These are phyloP conservation scores for Penicillium taxi DNA, from an alignment of 495 filamentous ascomycete genomes.

Conservation along the genomic window DNA sequence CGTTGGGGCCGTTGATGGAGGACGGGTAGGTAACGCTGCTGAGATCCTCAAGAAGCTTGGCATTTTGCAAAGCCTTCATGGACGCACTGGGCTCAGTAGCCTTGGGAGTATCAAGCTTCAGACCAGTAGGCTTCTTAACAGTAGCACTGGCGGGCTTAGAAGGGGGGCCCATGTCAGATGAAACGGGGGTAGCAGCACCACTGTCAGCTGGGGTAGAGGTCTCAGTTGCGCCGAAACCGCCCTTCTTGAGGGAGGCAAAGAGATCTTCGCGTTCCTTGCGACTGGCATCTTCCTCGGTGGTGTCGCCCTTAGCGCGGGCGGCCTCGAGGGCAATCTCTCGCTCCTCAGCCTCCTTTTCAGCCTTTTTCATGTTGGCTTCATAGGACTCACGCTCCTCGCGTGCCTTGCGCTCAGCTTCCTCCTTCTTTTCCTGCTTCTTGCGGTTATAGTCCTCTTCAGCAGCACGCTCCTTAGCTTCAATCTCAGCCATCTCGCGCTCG, in stretches of 20 bases:
- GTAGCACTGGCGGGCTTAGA: slow-evolving; percentile 46
- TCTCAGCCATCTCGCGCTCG: slow-evolving; percentile 45
- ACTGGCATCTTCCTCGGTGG: slow-evolving; percentile 26
- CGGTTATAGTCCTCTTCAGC: slow-evolving; percentile 52
- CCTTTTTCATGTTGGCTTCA: slow-evolving; percentile 50
- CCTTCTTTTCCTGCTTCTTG: slow-evolving; percentile 54
- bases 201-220: slow-evolving; percentile 45
- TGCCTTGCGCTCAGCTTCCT: slow-evolving; percentile 54
- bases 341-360: slow-evolving; percentile 50
- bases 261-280: slow-evolving; percentile 39
- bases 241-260: slow-evolving; percentile 52
- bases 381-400: slow-evolving; percentile 41
- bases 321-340: slow-evolving; percentile 46
- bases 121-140: slow-evolving; percentile 66
- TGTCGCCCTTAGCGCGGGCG: slow-evolving; percentile 30
- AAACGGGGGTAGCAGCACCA: slow-evolving; percentile 48
- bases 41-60: slow-evolving; percentile 71
- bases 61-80: slow-evolving; percentile 81
- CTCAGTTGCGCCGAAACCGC: slow-evolving; percentile 38
- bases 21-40: slow-evolving; percentile 64
- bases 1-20: slow-evolving; percentile 78
- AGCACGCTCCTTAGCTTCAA: slow-evolving; percentile 53
- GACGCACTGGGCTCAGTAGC: slow-evolving; percentile 82
- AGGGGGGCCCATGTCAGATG: slow-evolving; percentile 49
- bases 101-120: slow-evolving; percentile 78